phyloP scores from a whole-genome alignment of 2,329 filamentous ascomycete species.

The Clonostachys chloroleuca region DNA sequence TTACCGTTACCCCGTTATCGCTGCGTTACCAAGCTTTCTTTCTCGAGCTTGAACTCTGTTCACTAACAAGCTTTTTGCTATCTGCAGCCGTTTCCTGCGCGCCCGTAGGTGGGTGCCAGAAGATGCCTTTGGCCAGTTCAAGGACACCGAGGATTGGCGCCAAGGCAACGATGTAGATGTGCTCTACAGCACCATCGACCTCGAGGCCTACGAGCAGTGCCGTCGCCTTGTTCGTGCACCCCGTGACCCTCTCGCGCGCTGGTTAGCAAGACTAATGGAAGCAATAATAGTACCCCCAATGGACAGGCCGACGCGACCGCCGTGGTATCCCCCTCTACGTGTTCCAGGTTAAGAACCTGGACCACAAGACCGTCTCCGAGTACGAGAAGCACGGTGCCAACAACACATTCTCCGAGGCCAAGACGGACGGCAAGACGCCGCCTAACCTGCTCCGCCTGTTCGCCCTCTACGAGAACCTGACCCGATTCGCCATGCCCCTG shows the following conservation, averaged over 20 bases:
- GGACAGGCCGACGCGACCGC: conserved; percentile 85
- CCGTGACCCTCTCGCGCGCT: background rate
- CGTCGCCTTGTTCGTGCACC: conserved; percentile 60
- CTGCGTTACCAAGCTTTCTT: background rate
- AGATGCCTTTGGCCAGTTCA: conserved; percentile 80
- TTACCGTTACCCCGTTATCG: conserved; percentile 4
- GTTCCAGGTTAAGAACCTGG: conserved; percentile 79
- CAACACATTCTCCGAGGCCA: conserved; percentile 55
- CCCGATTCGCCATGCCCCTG: conserved; percentile 79
- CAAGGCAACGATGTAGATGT: conserved; percentile 71
- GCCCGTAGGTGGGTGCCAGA: conserved; percentile 75
- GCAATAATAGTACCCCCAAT: conserved; percentile 74
- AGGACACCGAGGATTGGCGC: conserved; percentile 85
- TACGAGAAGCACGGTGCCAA: conserved; percentile 56
- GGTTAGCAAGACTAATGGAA: background rate
- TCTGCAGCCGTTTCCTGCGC: conserved; percentile 71
- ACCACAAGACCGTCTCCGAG: conserved; percentile 72
- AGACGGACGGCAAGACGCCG: conserved; percentile 61
- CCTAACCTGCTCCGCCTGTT: conserved; percentile 81
- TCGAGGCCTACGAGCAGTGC: conserved; percentile 78
- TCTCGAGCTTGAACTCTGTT: background rate
- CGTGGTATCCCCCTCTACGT: conserved; percentile 91
- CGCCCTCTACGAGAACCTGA: conserved; percentile 89
- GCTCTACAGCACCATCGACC: conserved; percentile 82
- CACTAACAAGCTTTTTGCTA: background rate